Evolutionary conservation across 2,329 filamentous ascomycete genomes (phyloP), one percentile per base, ranked within the genome.

Genomic region (Juglanconis sp.): DNA sequence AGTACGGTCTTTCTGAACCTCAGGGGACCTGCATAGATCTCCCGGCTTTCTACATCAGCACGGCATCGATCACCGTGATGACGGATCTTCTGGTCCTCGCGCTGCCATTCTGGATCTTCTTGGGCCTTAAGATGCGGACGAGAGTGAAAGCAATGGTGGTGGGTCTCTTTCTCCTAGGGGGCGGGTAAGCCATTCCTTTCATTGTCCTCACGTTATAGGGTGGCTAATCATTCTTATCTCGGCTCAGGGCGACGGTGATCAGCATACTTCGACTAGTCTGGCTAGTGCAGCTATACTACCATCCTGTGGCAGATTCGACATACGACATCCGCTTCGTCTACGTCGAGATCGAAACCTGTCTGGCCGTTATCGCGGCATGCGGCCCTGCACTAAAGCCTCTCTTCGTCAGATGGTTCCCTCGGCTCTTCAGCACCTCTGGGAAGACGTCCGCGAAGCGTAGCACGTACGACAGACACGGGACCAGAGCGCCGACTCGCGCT

Each of bases 61-160:
- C 68, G 3, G 74, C 78, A 1, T 72, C 64, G 0, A 69, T 80
- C 53, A 80, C 77, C 57, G 79, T 82, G 35, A 61, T 72, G 0
- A 72, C 78, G 30, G 79, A 82, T 62, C 17, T 78, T 4, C 66
- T 74, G 53, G 76, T 79, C 53, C 71, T 81, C 36, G 68, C 70
- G 0, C 64, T 81, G 4, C 78, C 79, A 0, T 70, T 80, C 9
- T 71, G 66, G 65, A 67, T 72, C 32, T 71, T 74, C 36, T 59
- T 66, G 2, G 67, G 67, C 17, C 69, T 73, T 17, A 69, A 68
- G 53, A 70, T 73, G 51, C 69, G 67, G 6, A 63, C 59, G 34
- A 66, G 69, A 35, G 65, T 68, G 34, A 74, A 73, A 63, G 57
- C 70, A 7, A 69, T 66, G 8, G 65, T 74, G 4, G 40, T 72